These are phyloP conservation scores for Vitis labrusca DNA, from an alignment of 164 flowering plant genomes.

Conservation along the genomic window DNA sequence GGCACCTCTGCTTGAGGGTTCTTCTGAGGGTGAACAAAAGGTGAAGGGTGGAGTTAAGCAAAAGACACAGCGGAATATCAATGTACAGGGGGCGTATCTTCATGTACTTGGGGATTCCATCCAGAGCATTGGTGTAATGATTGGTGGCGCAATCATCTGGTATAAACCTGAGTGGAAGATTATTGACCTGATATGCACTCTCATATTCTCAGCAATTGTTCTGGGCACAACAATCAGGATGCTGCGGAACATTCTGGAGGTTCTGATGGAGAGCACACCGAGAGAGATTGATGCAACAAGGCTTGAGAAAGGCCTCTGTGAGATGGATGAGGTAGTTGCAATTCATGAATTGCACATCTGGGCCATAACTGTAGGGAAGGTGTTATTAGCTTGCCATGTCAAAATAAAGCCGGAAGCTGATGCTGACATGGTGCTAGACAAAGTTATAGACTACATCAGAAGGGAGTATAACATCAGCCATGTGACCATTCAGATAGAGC, in stretches of 20 bases:
- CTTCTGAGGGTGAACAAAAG: constrained; percentile 18
- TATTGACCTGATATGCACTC: constrained; percentile 80
- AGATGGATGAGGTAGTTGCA: constrained; percentile 83
- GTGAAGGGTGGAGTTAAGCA: constrained; percentile 10
- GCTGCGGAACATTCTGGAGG: constrained; percentile 75
- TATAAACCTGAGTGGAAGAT: constrained; percentile 80
- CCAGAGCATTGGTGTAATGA: constrained; percentile 89
- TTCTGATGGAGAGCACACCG: constrained; percentile 93
- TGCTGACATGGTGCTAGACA: constrained; percentile 69
- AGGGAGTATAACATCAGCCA: constrained; percentile 84
- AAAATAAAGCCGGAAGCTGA: constrained; percentile 66
- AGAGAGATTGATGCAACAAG: constrained; percentile 83
- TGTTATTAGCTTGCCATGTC: constrained; percentile 84
- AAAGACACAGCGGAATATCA: constrained; percentile 63
- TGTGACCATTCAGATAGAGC: constrained; percentile 89
- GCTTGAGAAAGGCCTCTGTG: constrained; percentile 78
- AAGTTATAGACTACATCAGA: constrained; percentile 65
- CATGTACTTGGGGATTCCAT: constrained; percentile 89
- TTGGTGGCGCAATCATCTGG: constrained; percentile 86
- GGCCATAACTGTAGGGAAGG: constrained; percentile 92
- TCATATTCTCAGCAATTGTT: constrained; percentile 71
- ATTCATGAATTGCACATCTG: constrained; percentile 87
- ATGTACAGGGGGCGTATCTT: constrained; percentile 87
- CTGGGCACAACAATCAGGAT: constrained; percentile 71
- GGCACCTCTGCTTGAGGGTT: constrained; percentile 40